Evolutionary conservation across 306 rosid genomes (phyloP).

Genomic region (Lupinus albus): DNA sequence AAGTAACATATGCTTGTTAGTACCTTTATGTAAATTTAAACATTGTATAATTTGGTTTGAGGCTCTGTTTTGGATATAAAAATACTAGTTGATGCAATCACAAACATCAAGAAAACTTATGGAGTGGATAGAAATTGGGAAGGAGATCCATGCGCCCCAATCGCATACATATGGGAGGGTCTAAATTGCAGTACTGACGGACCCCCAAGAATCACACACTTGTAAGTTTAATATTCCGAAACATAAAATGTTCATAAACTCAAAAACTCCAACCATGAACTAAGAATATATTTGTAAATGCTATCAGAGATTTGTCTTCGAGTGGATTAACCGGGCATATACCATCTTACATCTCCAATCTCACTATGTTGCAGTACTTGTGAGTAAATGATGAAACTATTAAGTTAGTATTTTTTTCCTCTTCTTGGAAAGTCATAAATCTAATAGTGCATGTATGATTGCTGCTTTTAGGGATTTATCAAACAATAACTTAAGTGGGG

Average conservation of each 20-base stretch:
- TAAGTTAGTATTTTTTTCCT: background rate
- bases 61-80: too few relatives aligned
- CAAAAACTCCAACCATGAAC: background rate
- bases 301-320: constrained; percentile 51
- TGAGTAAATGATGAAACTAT: constrained; percentile 38
- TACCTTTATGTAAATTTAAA: too few relatives aligned
- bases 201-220: constrained; percentile 51
- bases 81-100: constrained; percentile 54
- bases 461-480: constrained; percentile 59
- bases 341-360: constrained; percentile 42
- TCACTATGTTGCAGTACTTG: constrained; percentile 50
- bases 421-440: constrained; percentile 3
- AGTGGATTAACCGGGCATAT: constrained; percentile 54
- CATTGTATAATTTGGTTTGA: too few relatives aligned
- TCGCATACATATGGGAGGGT: constrained; percentile 55
- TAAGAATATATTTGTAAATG: constrained; percentile 26
- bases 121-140: constrained; percentile 55
- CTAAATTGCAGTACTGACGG: constrained; percentile 47
- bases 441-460: constrained; percentile 23
- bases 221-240: constrained; percentile 45
- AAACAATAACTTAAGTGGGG: constrained; percentile 52
- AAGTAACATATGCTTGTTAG: background rate
- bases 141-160: constrained; percentile 66
- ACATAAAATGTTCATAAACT: background rate
- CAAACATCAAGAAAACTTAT: constrained; percentile 56